Base-by-base conservation (phyloP, 1,284 basidiomycete genomes). In the Ceratobasidium theobromae region DNA sequence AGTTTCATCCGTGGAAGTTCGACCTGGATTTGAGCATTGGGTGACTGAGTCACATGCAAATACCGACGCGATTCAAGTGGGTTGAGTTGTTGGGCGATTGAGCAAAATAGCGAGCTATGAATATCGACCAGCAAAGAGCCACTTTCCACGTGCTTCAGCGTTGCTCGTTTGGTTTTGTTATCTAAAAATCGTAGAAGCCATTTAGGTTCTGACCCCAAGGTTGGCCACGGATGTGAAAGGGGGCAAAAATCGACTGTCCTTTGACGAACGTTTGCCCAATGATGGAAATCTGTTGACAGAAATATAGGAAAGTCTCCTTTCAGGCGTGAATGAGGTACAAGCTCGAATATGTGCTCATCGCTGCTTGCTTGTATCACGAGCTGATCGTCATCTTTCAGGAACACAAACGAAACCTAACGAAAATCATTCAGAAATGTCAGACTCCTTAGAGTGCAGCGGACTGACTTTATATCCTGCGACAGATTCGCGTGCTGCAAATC, bases 401-500 rank as follows among this genome's bases (percentile, higher is more conserved):
- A 41, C 9, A 9, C 30, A 25, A 62, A 62, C 32, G 35, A 62
- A 27, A 62, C 23, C 58, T 62, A 25, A 12, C 5, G 41, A 11
- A 5, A 16, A 38, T 16, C 6, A 38, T 38, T 38, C 16, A 38
- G 16, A 8, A 38, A 16, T 16, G 16, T 8, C 8, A 16, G 16
- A 16, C 8, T 38, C 8, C 35, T 38, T 6, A 16, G 16, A 38
- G 16, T 6, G 35, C 35, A 16, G 8, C n/a, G 16, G 11, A 48
- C 38, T 28, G 69, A 74, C 75, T 68, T 73, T 65, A 51, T 72
- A 69, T 25, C 69, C 69, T 4, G 55, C 68, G 30, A 78, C 70
- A 18, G 65, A 11, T 32, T 60, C 69, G 45, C 74, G 71, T 33
- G 75, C 76, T 5, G 71, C 69, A 69, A 74, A 80, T 18, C 77